Evolutionary conservation across 192 early-diverging fungal genomes (phyloP), one percentile per base, ranked within the genome.

Genomic region (Coemansia sp.): DNA sequence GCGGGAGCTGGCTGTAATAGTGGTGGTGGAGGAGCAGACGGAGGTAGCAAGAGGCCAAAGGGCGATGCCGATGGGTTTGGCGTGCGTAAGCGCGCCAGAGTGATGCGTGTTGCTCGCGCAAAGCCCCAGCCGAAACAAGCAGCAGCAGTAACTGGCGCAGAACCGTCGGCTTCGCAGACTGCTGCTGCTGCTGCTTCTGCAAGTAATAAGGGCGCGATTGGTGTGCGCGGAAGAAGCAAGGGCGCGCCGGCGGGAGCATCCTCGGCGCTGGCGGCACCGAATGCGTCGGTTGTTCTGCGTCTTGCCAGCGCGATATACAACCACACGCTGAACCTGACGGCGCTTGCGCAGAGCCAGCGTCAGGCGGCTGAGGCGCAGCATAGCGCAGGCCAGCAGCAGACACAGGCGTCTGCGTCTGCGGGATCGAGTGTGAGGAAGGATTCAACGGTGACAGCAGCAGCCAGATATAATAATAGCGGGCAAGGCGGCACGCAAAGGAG

Each of bases 271-370:
- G 52, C 65, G 42, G 63, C 45, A 8, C 63, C 76, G 1, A 74
- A 82, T 41, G 71, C 79, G 6, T 68, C 79, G 13, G 79, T 69
- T 12, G 74, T 82, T 11, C 51, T 82, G 71, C 66, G 79, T 0
- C 57, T 82, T 41, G 79, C 79, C 6, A 76, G 79, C 43, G 79
- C 74, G n/a, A 82, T 82, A 13, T 82, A 82, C 62, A 82, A 72
- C 66, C 79, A 82, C 46, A 82, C 74, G 41, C 68, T 82, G 47
- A 80, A 76, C 15, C 58, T 75, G 39, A 73, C 69, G 1, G n/a
- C 70, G 21, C 66, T 67, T 40, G 66, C 69, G 7, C 76, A 78
- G 62, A 57, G 48, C 18, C 66, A 72, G 61, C 61, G 58, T 6
- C 70, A 78, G 41, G 43, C 68, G 0, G 59, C 68, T 16, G 32